Evolutionary conservation across 2,329 filamentous ascomycete species (phyloP), one percentile per base, ranked within the genome.

Genomic region (Gnomoniopsis sp.): DNA sequence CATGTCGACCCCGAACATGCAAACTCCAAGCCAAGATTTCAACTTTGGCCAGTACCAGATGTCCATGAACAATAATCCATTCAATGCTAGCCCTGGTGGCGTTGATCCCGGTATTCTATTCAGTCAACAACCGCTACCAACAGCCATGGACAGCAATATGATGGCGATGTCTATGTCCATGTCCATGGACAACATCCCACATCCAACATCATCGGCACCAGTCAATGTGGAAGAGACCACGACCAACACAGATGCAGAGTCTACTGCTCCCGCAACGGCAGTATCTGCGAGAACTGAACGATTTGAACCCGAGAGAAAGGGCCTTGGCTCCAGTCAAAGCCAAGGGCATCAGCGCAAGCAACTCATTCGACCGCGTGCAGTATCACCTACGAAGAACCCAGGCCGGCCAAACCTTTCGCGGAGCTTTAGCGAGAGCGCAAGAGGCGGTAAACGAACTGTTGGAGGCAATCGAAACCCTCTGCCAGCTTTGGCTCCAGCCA

Each of bases 91-190:
- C 49, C 72, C 77, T 6, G 73, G 70, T 30, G 80, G 76, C n/a
- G 83, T 88, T 6, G 77, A 88, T 64, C 85, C 85, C 1, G 84
- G 82, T 8, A 72, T 88, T 17, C 71, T 88, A 8, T 83, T 84
- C 66, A 81, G 79, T 62, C 76, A 61, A 43, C 56, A 77, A 12
- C 78, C 81, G 23, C 75, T 75, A 14, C 79, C 79, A 21, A 77
- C 79, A 3, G 67, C 70, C 55, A 75, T 82, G 72, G 75, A 79
- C 44, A 61, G 69, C 44, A 33, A 46, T 21, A n/a, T 30, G 6
- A 57, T 49, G 43, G 10, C 53, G 8, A 43, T 48, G 34, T 41
- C 53, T 14, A 55, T 53, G 43, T 56, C 59, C n/a, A 57, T 61
- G 49, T 49, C 52, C 22, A 50, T 59, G 23, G 59, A 57, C 30